Evolutionary conservation across 2,329 filamentous ascomycete species (phyloP), one percentile per base, ranked within the genome.

Genomic region (Orbilia oligospora): DNA sequence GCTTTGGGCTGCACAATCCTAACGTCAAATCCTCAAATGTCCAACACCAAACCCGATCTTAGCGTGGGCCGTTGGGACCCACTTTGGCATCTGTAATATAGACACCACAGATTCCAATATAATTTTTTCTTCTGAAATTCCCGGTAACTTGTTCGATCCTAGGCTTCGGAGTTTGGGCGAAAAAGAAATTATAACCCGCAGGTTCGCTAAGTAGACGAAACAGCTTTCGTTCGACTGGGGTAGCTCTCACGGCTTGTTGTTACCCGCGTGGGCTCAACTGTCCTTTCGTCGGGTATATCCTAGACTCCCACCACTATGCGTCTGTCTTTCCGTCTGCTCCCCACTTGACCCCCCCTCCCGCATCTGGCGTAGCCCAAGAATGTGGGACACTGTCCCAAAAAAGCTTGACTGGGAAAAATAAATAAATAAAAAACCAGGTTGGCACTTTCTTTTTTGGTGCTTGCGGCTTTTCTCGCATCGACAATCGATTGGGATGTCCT

Each of bases 221-320:
- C 36, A 61, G 56, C 56, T 56, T 48, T 69, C 36, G 61, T 58
- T 65, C 58, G 70, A 66, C 70, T 67, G 49, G 61, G 70, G 61
- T 56, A 67, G 70, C 70, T 67, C 20, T 24, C 16, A 51, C 41
- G 70, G 61, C 51, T 61, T 73, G 61, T 24, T 53, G 61, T 67
- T 67, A 66, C 70, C 70, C 51, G 70, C 61, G 63, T 58, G 69
- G 70, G 70, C 70, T 73, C 70, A 73, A 73, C 70, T 73, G 51
- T 58, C 70, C 61, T 58, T 51, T 58, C 24, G 22, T 73, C 70
- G 70, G 70, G 27, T 73, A 65, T n/a, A 49, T 38, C 49, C 61
- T 38, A 58, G 58, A 30, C 55, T 36, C 48, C 46, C 18, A 49
- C 49, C 55, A 44, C 49, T 33, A 72, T 72, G 69, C 69, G 69